These are phyloP conservation scores for Haemoproteus tartakovskyi DNA, from an alignment of 169 alveolate genomes.

Conservation along the genomic window DNA sequence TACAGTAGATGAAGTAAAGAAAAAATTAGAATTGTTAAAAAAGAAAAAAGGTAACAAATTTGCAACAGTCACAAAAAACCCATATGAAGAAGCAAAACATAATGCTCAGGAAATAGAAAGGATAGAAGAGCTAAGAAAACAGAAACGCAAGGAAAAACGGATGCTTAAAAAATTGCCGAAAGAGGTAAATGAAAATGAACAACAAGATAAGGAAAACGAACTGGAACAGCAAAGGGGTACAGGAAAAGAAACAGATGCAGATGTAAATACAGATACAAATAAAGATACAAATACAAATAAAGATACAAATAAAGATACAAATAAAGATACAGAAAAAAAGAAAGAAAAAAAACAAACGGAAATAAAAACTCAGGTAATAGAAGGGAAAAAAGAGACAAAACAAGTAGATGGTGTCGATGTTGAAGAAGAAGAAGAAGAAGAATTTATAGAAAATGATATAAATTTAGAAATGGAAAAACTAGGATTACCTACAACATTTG, in stretches of 20 bases:
- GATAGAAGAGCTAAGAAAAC: conserved; percentile 14
- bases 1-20: conserved; percentile 80
- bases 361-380: too few species aligned
- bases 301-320: too few species aligned
- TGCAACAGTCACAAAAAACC: conserved; percentile 27
- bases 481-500: conserved; percentile 37
- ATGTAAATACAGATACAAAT: too few species aligned
- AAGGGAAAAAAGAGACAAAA: too few species aligned
- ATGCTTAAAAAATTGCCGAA: conserved; percentile 31
- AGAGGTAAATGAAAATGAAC: too few species aligned
- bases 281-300: too few species aligned
- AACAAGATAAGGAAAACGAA: too few species aligned
- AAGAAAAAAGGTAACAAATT: conserved; percentile 59
- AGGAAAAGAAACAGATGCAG: too few species aligned
- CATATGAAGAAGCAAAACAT: conserved; percentile 23
- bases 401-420: too few species aligned
- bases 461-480: background rate
- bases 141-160: conserved; percentile 48
- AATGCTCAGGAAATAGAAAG: conserved; percentile 11
- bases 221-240: too few species aligned
- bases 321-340: conserved; percentile 27
- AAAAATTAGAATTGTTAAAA: conserved; percentile 71
- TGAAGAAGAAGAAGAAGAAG: background rate
- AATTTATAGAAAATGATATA: background rate
- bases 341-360: background rate